Evolutionary conservation across 352 stramenopile species (phyloP), one percentile per base, ranked within the genome.

Genomic region (Phytopythium chamaehyphon): DNA sequence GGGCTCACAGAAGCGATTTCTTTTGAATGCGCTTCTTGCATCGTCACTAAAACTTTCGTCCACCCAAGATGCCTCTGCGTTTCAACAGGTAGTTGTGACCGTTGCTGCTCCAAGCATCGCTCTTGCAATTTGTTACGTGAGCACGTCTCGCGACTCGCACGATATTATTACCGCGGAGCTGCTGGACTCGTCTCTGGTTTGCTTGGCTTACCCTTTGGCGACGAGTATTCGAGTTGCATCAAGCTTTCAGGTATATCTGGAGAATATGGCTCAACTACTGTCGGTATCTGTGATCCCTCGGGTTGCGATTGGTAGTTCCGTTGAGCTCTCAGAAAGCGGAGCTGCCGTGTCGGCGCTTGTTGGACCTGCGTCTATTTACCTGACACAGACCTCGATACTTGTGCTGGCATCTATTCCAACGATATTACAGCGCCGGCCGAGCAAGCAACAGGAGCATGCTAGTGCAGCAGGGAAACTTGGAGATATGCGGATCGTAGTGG

Each of bases 191-290:
- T 33, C 38, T 3, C 21, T 88, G 11, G 65, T 59, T n/a, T n/a
- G n/a, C n/a, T n/a, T n/a, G n/a, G n/a, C n/a, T n/a, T n/a, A n/a
- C n/a, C n/a, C n/a, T n/a, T n/a, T n/a, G n/a, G n/a, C 26, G 7
- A 46, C 76, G 35, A 71, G 61, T 49, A 18, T 85, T 14, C 46
- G 65, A 24, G 42, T 81, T 40, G 66, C 71, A 15, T 75, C 77
- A 18, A 59, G 58, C 6, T 14, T 88, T 15, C 73, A 88, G 62
- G 62, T 87, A 10, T 74, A 74, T 19, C 59, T 86, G 45, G 76
- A 92, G 36, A 92, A 90, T 43, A 76, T 92, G 52, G 69, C 64
- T 24, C 82, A 92, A 48, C 54, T 92, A 11, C 49, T 89, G 39
- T 88, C 75, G 24, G 70, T 88, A 10, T 82, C 79, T 3, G 71